Conservation (phyloP, 129 eudicot genomes). For the Centaurea solstitialis region DNA sequence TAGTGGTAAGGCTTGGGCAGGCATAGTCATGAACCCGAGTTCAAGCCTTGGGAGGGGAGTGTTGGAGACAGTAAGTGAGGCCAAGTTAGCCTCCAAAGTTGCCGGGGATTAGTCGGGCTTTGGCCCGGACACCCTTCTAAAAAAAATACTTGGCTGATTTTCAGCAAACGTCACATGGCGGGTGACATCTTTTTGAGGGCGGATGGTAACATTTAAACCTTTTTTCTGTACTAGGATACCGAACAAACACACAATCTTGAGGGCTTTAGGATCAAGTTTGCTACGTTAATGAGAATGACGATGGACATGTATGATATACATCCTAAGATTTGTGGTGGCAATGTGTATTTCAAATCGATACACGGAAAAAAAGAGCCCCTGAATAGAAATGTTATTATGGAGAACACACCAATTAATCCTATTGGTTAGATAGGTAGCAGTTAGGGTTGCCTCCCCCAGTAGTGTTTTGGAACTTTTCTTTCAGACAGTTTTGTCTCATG, state of each 20-base stretch:
- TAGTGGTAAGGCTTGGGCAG: too few species aligned
- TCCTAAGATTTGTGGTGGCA: not conserved
- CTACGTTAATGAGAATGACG: not conserved
- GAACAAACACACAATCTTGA: conserved; percentile 3
- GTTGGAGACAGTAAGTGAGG: too few species aligned
- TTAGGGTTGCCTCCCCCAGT: too few species aligned
- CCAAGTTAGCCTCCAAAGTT: too few species aligned
- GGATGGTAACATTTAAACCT: not conserved
- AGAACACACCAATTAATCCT: not conserved
- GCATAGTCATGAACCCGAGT: too few species aligned
- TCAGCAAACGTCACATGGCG: not conserved
- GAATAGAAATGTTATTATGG: not conserved
- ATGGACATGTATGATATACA: not conserved
- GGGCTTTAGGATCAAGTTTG: conserved; percentile 10
- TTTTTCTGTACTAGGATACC: not conserved
- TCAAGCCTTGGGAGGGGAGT: too few species aligned
- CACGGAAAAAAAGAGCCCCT: not conserved
- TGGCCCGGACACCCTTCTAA: too few species aligned
- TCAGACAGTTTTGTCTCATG: not conserved
- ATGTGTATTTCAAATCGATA: not conserved
- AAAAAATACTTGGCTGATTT: not conserved
- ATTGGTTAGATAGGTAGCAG: too few species aligned
- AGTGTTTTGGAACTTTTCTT: not conserved
- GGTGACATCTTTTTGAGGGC: not conserved
- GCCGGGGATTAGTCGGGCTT: too few species aligned